phyloP scores from a whole-genome alignment of 75 land plant genomes.

The Pinus albicaulis region DNA sequence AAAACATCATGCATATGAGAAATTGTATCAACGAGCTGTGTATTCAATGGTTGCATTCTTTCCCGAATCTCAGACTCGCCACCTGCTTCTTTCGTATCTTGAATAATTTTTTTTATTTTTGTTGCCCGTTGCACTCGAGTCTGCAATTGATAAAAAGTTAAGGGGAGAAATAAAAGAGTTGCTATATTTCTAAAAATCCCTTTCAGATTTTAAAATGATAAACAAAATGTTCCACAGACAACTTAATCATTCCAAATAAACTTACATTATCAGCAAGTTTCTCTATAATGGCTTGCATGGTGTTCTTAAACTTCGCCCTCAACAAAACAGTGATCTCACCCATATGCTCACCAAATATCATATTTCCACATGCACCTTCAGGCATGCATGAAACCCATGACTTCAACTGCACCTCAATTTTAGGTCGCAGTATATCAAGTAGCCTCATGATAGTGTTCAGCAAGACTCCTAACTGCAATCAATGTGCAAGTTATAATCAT shows the following conservation, averaged over 20 bases:
- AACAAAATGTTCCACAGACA: neutral
- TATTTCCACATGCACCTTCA: slow-evolving; percentile 35
- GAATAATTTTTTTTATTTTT: slow-evolving; percentile 80
- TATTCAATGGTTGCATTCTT: slow-evolving; percentile 86
- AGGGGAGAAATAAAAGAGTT: neutral
- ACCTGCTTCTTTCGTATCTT: slow-evolving; percentile 77
- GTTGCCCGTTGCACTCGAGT: slow-evolving; percentile 65
- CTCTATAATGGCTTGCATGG: slow-evolving; percentile 88
- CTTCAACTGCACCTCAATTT: slow-evolving; percentile 77
- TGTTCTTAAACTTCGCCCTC: slow-evolving; percentile 81
- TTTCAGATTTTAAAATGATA: neutral
- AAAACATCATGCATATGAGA: slow-evolving; percentile 72
- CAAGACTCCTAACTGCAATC: slow-evolving; percentile 74
- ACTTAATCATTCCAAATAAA: neutral
- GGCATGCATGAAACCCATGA: slow-evolving; percentile 78
- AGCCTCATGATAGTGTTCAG: slow-evolving; percentile 86
- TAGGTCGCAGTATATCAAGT: slow-evolving; percentile 77
- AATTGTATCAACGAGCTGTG: slow-evolving; percentile 60
- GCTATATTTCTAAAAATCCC: neutral
- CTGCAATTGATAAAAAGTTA: slow-evolving; percentile 26
- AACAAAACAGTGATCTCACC: slow-evolving; percentile 85
- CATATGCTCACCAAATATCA: slow-evolving; percentile 63
- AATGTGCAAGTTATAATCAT: neutral
- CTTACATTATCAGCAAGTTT: slow-evolving; percentile 91
- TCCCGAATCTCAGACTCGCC: slow-evolving; percentile 73